These are phyloP conservation scores for Suillus bovinus DNA, from an alignment of 768 basidiomycete species.

Conservation along the genomic window DNA sequence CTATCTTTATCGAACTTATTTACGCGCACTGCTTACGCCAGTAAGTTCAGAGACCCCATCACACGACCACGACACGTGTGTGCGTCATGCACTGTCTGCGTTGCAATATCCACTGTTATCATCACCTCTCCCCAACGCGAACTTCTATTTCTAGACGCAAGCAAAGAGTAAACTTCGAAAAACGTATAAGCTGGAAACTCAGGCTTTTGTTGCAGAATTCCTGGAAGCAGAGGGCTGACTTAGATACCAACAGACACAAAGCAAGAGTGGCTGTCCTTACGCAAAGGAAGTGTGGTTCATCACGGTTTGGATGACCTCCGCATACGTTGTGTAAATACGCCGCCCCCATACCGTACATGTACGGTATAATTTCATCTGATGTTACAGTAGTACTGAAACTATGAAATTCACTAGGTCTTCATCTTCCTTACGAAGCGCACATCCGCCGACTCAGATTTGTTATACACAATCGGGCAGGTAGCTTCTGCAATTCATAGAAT, in stretches of 20 bases:
- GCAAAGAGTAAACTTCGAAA: conserved; percentile 28
- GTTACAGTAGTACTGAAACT: not conserved
- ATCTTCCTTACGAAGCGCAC: not conserved
- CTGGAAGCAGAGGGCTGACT: conserved; percentile 39
- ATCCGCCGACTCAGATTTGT: not conserved
- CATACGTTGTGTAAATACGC: not conserved
- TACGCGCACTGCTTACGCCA: conserved; percentile 46
- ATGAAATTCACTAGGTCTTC: not conserved
- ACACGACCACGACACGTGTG: conserved; percentile 63
- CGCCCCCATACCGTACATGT: no score
- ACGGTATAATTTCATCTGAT: not conserved
- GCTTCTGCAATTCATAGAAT: not conserved
- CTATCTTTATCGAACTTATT: conserved; percentile 58
- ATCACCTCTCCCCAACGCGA: conserved; percentile 58
- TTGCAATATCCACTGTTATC: conserved; percentile 65
- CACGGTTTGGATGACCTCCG: not conserved
- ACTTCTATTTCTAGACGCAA: conserved; percentile 52
- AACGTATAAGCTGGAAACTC: conserved; percentile 56
- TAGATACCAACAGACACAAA: conserved; percentile 15
- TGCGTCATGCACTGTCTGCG: conserved; percentile 51
- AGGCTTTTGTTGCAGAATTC: conserved; percentile 67
- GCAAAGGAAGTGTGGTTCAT: conserved; percentile 16
- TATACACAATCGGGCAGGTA: not conserved
- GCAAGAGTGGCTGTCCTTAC: conserved; percentile 14
- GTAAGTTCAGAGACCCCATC: conserved; percentile 53